Base-by-base conservation (phyloP, 805 yeast species). In the Ogataea wickerhamii region DNA sequence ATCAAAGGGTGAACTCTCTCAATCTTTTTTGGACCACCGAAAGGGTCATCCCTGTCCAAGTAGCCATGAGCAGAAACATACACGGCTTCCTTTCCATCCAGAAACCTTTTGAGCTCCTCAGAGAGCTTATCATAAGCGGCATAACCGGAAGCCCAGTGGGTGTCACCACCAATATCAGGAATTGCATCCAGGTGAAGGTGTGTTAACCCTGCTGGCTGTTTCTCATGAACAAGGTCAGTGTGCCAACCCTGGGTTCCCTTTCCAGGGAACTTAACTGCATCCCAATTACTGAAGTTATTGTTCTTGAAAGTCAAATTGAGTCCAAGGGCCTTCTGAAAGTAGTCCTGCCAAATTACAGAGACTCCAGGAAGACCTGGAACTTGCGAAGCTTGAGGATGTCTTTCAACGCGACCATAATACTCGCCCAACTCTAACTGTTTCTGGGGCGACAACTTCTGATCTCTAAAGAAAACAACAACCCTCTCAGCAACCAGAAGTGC, bases 1-100 rank as follows among this genome's bases (percentile, higher is more conserved):
- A 78, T 69, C 18, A 78, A 45, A 2, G 81, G 82, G 56, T 78
- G 84, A 42, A 68, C 73, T 52, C 79, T 66, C 45, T 68, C 76
- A 37, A 76, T 63, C 40, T 66, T 64, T 34, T 64, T 63, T 14
- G 68, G 69, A 11, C 72, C 70, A 32, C 56, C 56, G 18, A 74
- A 61, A 14, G 75, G 76, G 14, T 64, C 61, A 12, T 66, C 52
- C 17, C 67, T 40, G 53, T 63, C 61, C 38, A 63, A 39, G 46
- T 65, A 68, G 16, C 47, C 46, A 45, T 68, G 68, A 10, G 67
- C 68, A 5, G 69, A 61, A 30, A 55, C 53, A 54, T 65, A 64
- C 30, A 67, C 55, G 10, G 75, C 77, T 8, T 61, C 60, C 55
- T 71, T 70, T 6, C 76, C 76, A 43, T 74, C 79, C 49, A 74